Conservation (phyloP, 2,329 filamentous ascomycete species). For the Sclerotinia trifoliorum region DNA sequence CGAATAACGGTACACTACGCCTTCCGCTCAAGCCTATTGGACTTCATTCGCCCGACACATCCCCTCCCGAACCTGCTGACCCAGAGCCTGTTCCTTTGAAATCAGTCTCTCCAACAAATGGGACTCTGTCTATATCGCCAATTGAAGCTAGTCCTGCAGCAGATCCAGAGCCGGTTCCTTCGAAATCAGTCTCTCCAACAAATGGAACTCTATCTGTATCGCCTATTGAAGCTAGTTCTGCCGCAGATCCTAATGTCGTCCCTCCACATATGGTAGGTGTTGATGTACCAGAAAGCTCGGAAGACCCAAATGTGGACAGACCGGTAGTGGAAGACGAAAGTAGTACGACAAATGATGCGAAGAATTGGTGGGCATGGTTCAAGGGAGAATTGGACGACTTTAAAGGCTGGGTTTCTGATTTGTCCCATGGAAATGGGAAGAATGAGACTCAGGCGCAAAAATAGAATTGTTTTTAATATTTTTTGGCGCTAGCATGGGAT, state of each 20-base stretch:
- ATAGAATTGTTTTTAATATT: neutral
- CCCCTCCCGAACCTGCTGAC: conserved; percentile 53
- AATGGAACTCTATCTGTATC: conserved; percentile 35
- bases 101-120: conserved; percentile 26
- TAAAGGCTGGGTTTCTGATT: conserved; percentile 34
- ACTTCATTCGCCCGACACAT: conserved; percentile 52
- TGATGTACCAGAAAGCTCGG: conserved; percentile 31
- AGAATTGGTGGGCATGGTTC: conserved; percentile 53
- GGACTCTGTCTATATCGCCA: conserved; percentile 35
- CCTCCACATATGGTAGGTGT: conserved; percentile 37
- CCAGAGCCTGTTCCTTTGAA: conserved; percentile 39
- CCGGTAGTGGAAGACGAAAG: conserved; percentile 33
- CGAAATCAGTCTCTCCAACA: conserved; percentile 20
- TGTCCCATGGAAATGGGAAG: conserved; percentile 7
- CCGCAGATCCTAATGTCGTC: conserved; percentile 32
- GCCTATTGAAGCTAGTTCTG: conserved; percentile 35
- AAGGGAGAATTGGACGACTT: conserved; percentile 48
- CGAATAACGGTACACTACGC: conserved; percentile 85
- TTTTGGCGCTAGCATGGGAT: neutral
- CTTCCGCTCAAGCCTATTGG: conserved; percentile 55
- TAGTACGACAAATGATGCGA: conserved; percentile 31
- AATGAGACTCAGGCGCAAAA: neutral
- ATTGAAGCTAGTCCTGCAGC: conserved; percentile 35
- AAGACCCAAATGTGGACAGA: conserved; percentile 31
- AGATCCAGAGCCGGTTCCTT: conserved; percentile 47